Evolutionary conservation across 345 rosid genomes (phyloP), one percentile per base, ranked within the genome.

Genomic region (Eucalyptus melliodora): DNA sequence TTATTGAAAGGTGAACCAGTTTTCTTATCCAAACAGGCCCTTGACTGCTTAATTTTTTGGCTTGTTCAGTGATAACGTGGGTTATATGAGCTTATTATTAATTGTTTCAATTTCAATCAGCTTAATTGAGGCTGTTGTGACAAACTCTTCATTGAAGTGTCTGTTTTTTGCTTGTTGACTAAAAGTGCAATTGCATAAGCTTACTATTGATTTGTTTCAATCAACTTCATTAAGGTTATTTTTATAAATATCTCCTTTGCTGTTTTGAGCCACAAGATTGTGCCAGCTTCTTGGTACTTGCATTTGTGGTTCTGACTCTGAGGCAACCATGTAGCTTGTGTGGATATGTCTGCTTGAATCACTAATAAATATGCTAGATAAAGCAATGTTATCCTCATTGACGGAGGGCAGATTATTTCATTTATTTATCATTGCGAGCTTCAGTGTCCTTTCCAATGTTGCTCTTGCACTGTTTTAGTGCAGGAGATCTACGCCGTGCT

Each of bases 401-500:
- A 50, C 11, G 0, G 27, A 50, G 45, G 81, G 47, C 5, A 40
- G 47, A 77, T 77, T 77, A 77, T 77, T 86, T 31, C 47, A 34
- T 34, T 53, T 86, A 51, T 86, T 34, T 37, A 56, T 40, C 45
- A 86, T 51, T 31, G 7, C 4, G 12, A 37, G 50, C 69, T 88
- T 42, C 55, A 59, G 42, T 88, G 83, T 88, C 85, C 55, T 67
- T 88, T 88, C 42, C 59, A 34, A 89, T 91, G 87, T 87, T 59
- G 34, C 83, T 55, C 51, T 86, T 91, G 91, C 90, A 34, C 90
- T 93, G 94, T 92, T 94, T 92, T 94, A 95, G 97, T 94, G 95
- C 95, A 94, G 97, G 98, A 94, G 96, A 96, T 94, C 88, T 95
- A 89, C 96, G 96, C 90, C 94, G 95, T 88, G 96, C 96, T 87